Evolutionary conservation across 768 basidiomycete species (phyloP), one percentile per base, ranked within the genome.

Genomic region (Lactarius hatsudake): DNA sequence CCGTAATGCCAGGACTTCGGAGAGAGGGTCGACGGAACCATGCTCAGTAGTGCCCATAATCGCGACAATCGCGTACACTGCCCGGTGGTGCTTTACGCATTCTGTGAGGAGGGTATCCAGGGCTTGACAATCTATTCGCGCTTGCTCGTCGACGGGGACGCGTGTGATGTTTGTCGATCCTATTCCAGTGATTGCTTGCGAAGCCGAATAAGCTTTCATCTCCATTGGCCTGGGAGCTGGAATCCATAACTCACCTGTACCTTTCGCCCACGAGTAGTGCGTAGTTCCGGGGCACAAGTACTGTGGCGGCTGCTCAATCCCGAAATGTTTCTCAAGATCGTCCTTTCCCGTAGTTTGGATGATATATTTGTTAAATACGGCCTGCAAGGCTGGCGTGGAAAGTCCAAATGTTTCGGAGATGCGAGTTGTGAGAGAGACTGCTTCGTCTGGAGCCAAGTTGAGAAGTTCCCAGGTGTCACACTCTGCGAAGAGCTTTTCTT

Each of bases 201-300:
- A 34, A 63, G 34, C 56, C 53, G 20, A 2, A 51, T 61, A 23
- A 30, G 20, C 28, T 54, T 10, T 30, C 3, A 20, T 57, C 13
- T 59, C 43, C 20, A 26, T 34, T 10, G 53, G 58, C 17, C 63
- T 10, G 18, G 6, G 2, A 15, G 4, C 26, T 12, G 51, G 26
- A 32, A 42, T 18, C 18, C 58, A 30, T 28, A 42, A 73, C 76
- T 59, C 66, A 82, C 82, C 79, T 28, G 79, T 77, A 23, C 76
- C 76, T 70, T 83, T 83, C 18, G 81, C 80, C 82, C 82, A 83
- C 1, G 81, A 82, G 61, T 80, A 82, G 69, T 82, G 81, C 20
- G 74, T 76, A 7, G 80, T 78, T 48, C 62, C 72, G 3, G 75
- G 65, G n/a, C 76, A 69, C 12, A 78, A 58, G 55, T 76, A 77